Base-by-base conservation (phyloP, 495 filamentous ascomycete genomes). In the Hypoxylon lienhwacheense region DNA sequence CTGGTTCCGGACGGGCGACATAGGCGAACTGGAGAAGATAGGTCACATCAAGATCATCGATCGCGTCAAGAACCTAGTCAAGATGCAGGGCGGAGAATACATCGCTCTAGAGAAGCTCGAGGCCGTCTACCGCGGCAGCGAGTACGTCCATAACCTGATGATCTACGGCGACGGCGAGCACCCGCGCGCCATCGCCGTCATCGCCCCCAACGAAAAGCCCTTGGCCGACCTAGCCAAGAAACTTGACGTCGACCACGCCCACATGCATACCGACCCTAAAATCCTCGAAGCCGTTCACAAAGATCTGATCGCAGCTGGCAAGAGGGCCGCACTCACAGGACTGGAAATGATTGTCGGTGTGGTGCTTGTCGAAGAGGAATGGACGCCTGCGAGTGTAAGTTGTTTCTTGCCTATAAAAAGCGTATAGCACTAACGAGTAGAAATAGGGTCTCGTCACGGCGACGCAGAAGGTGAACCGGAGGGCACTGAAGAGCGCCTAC, bases 1-100 rank as follows among this genome's bases (percentile, higher is more conserved):
- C 35, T 97, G 91, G 91, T 95, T 96, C 79, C 81, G 83, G 33
- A 95, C 91, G 0, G 91, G 91, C 7, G 91, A 97, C 54, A 88
- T 97, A 28, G 85, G 83, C 63, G 77, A 78, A 17, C 72, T 97
- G 25, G 87, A 92, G 63, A 75, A 80, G 16, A 71, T 82, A 36
- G 91, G 91, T 55, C 87, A 92, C 59, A 82, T 96, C 68, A 77
- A 80, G 48, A 85, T 97, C 68, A 84, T 97, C 59, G 91, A 97
- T 68, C 90, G 91, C 52, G 81, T 89, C 57, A 97, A 97, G 81
- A 96, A 97, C 55, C 66, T 79, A 0, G 87, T 85, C 55, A 86
- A 86, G 78, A 78, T 82, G 56, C 76, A 79, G 57, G 75, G 78
- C 29, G 83, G 83, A 43, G 83, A 86, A 70, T 86, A 86, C 60